These are phyloP conservation scores for Leptosphaerulina australis DNA, from an alignment of 2,329 filamentous ascomycete species.

Conservation along the genomic window DNA sequence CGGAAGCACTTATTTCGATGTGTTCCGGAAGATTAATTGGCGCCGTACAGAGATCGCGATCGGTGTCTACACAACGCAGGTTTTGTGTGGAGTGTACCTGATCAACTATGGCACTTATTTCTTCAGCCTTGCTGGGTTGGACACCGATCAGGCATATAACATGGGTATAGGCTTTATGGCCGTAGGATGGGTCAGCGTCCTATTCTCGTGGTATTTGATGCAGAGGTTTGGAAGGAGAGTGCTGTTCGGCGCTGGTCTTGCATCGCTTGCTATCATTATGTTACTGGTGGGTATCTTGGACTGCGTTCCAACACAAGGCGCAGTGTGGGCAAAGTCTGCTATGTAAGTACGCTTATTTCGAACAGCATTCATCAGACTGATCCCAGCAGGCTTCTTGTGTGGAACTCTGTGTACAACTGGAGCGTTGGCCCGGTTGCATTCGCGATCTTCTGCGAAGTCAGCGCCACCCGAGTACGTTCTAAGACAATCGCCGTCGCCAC, in stretches of 20 bases:
- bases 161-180: constrained; percentile 60
- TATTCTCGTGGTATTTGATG: constrained; percentile 79
- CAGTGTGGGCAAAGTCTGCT: constrained; percentile 41
- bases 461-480: constrained; percentile 72
- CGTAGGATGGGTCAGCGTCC: constrained; percentile 75
- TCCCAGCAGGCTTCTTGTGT: constrained; percentile 9
- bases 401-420: constrained; percentile 72
- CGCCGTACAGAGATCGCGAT: constrained; percentile 75
- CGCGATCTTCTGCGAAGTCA: constrained; percentile 77
- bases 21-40: constrained; percentile 76
- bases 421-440: constrained; percentile 87
- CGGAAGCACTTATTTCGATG: constrained; percentile 46
- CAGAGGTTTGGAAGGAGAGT: constrained; percentile 73
- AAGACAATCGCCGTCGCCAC: constrained; percentile 80
- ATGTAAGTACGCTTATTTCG: constrained; percentile 43
- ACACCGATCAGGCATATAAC: constrained; percentile 44
- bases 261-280: constrained; percentile 63
- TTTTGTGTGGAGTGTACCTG: constrained; percentile 50
- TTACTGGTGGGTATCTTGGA: constrained; percentile 81
- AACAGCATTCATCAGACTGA: not conserved
- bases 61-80: constrained; percentile 52
- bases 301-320: constrained; percentile 51
- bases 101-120: constrained; percentile 53
- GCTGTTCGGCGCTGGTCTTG: constrained; percentile 71
- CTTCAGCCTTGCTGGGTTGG: constrained; percentile 51